phyloP scores from a whole-genome alignment of 345 rosid species.

The Noccaea caerulescens region DNA sequence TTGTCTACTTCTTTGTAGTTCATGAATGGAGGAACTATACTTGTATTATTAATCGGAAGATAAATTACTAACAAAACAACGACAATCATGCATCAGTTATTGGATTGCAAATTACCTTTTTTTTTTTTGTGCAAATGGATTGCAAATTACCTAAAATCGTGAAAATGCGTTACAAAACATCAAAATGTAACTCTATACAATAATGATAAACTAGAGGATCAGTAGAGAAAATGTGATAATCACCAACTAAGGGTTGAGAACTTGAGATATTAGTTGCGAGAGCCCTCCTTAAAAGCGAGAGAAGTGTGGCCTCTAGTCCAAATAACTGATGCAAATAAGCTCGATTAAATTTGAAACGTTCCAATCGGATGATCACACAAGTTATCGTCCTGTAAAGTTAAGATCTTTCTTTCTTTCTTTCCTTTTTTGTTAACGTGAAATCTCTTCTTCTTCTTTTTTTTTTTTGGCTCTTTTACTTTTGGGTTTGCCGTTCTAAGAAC shows the following conservation, averaged over 20 bases:
- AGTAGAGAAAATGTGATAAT: too few species aligned
- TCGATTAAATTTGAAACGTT: slow-evolving; percentile 12
- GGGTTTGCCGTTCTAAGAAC: slow-evolving; percentile 9
- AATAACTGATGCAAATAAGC: neutral
- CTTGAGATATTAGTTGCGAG: too few species aligned
- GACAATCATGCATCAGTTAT: neutral
- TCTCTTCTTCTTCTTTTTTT: neutral
- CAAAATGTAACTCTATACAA: neutral
- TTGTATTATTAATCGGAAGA: neutral
- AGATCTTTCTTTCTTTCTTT: neutral
- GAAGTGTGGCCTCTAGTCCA: too few species aligned
- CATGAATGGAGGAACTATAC: neutral
- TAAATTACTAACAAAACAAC: neutral
- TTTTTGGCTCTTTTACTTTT: slow-evolving; percentile 4
- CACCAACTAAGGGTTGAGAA: too few species aligned
- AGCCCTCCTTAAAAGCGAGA: too few species aligned
- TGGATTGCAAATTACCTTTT: neutral
- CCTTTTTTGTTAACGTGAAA: slow-evolving; percentile 9
- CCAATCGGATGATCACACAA: slow-evolving; percentile 20
- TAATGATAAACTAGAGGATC: neutral
- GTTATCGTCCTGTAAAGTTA: slow-evolving; percentile 42
- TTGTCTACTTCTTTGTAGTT: neutral
- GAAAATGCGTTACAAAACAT: neutral
- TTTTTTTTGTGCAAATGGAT: too few species aligned
- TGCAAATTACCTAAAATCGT: neutral